Conservation (phyloP, 495 filamentous ascomycete genomes). For the Cetradonia linearis region DNA sequence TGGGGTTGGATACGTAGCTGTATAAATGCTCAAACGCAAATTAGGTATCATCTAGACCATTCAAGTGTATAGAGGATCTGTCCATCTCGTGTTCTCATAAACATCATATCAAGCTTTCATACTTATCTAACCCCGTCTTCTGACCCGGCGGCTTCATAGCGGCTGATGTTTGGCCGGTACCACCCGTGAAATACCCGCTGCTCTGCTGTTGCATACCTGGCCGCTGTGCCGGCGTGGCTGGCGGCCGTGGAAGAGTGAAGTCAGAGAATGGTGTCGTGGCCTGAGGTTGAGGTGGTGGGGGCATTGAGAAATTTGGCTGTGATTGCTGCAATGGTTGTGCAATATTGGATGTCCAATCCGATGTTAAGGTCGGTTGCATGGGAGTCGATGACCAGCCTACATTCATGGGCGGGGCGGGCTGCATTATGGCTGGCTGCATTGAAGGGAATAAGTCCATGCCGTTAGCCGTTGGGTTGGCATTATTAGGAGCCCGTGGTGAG, state of each 20-base stretch:
- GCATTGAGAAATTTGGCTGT: slow-evolving; percentile 17
- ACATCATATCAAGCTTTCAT: slow-evolving; percentile 62
- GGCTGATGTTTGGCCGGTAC: slow-evolving; percentile 27
- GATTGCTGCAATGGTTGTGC: slow-evolving; percentile 28
- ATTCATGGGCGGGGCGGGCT: slow-evolving; percentile 18
- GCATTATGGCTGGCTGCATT: slow-evolving; percentile 16
- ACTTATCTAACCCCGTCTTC: slow-evolving; percentile 62
- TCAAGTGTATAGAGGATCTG: background rate
- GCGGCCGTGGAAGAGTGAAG: slow-evolving; percentile 42
- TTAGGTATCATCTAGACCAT: background rate
- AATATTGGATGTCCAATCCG: slow-evolving; percentile 9
- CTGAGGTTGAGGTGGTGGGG: slow-evolving; percentile 2
- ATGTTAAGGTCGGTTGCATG: background rate
- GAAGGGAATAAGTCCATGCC: slow-evolving; percentile 18
- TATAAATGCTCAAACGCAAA: no score
- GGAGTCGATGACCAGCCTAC: background rate
- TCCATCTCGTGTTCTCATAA: background rate
- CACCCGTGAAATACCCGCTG: slow-evolving; percentile 22
- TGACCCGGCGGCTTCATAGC: slow-evolving; percentile 31
- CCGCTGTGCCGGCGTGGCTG: slow-evolving; percentile 16
- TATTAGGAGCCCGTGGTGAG: slow-evolving; percentile 17
- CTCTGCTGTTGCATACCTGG: slow-evolving; percentile 21
- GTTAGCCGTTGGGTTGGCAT: slow-evolving; percentile 9
- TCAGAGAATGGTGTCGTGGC: slow-evolving; percentile 21
- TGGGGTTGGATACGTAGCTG: no score